Conservation (phyloP, 805 yeast genomes). For the Schwanniomyces yamadae region DNA sequence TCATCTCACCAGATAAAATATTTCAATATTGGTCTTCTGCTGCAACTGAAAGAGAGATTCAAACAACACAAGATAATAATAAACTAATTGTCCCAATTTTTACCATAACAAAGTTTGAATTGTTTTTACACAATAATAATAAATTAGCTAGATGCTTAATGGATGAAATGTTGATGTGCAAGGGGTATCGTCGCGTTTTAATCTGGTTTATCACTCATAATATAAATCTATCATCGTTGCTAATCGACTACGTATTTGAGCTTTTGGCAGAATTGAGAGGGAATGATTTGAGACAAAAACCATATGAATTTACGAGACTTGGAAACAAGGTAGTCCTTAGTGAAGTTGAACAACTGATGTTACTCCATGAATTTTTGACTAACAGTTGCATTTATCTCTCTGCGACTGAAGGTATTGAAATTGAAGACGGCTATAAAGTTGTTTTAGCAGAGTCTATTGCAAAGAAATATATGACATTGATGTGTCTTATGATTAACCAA, state of each 20-base stretch:
- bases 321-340: conserved; percentile 52
- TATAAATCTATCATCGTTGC: conserved; percentile 50
- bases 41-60: conserved; percentile 26
- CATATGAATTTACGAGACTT: conserved; percentile 51
- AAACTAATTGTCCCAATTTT: conserved; percentile 30
- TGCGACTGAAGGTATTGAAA: conserved; percentile 31
- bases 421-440: conserved; percentile 27
- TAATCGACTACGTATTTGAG: conserved; percentile 65
- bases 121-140: conserved; percentile 51
- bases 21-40: conserved; percentile 44
- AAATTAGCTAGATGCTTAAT: conserved; percentile 53
- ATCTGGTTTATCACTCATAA: conserved; percentile 68
- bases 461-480: conserved; percentile 47
- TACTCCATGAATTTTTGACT: conserved; percentile 68
- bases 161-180: conserved; percentile 71
- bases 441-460: conserved; percentile 32
- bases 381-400: conserved; percentile 39
- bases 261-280: conserved; percentile 60
- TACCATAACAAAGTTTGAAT: conserved; percentile 47
- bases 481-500: conserved; percentile 63
- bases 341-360: conserved; percentile 61
- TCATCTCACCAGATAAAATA: conserved; percentile 50
- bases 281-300: conserved; percentile 15
- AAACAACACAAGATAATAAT: conserved; percentile 23
- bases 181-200: conserved; percentile 59